These are phyloP conservation scores for Peronospora farinosa DNA, from an alignment of 352 stramenopile species.

Conservation along the genomic window DNA sequence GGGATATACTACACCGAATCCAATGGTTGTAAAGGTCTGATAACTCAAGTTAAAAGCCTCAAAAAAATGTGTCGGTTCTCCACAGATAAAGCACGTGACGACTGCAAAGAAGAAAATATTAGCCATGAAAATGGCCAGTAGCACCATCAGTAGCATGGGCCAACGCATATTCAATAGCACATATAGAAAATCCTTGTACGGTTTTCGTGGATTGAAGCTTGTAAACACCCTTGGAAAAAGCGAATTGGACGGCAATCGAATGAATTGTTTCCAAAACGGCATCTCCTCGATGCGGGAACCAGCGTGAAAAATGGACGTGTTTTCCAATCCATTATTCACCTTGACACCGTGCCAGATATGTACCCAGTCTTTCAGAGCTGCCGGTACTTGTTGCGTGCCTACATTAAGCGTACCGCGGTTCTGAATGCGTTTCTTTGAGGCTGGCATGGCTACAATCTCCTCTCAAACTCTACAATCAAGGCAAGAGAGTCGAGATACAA, in stretches of 20 bases:
- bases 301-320: constrained; percentile 59
- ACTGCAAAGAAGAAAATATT: constrained; percentile 63
- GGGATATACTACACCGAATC: constrained; percentile 74
- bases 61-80: constrained; percentile 50
- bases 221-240: constrained; percentile 65
- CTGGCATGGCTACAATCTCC: constrained; percentile 38
- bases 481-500: no score
- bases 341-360: constrained; percentile 79
- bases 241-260: constrained; percentile 60
- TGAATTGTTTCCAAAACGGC: constrained; percentile 64
- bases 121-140: constrained; percentile 49
- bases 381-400: constrained; percentile 48
- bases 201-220: constrained; percentile 47
- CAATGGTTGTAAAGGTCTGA: constrained; percentile 83
- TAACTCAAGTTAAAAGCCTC: constrained; percentile 71
- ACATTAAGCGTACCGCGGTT: constrained; percentile 38
- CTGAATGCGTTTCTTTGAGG: constrained; percentile 78
- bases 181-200: constrained; percentile 83
- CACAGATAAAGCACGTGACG: constrained; percentile 41
- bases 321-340: constrained; percentile 35
- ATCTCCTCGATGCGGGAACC: constrained; percentile 57
- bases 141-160: constrained; percentile 58
- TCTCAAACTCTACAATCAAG: no score
- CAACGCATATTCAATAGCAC: constrained; percentile 79
- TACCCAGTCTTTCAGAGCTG: constrained; percentile 63